Evolutionary conservation across 257 asterid genomes (phyloP), one percentile per base, ranked within the genome.

Genomic region (Oldenlandia corymbosa): DNA sequence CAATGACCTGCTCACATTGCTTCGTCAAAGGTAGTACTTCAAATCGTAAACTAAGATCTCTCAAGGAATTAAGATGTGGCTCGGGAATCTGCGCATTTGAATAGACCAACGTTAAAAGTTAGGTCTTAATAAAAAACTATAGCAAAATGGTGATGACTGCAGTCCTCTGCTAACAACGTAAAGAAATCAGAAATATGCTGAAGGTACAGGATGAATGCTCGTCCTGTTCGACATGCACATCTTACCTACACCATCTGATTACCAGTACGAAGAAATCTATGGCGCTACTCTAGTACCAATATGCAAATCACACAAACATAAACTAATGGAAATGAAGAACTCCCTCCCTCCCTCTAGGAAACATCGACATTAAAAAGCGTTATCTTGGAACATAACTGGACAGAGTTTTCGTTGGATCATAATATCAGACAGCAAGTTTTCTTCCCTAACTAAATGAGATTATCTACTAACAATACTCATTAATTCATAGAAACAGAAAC

Each of bases 1-100:
- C 96, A 68, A 83, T 75, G 68, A 80, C 79, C 73, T 79, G 94
- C 55, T 90, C 95, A 52, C 97, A 93, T 70, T 84, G 96, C 81
- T 77, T 87, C 12, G 75, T 80, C 87, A 93, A 71, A 26, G 84
- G 49, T 62, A 57, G 58, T 56, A 93, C 90, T 77, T 84, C 84
- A 69, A 87, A 87, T 60, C 64, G 82, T 68, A 81, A 77, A 69
- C 99, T 85, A 68, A 93, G 80, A 54, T 76, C 71, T 75, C 76
- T 77, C 65, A 93, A 71, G 51, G 84, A 70, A 80, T 78, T 64
- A 37, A 93, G 81, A 70, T 77, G 81, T 18, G 94, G 73, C 75
- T 85, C 97, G 0, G 85, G 74, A 65, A 93, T 88, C 99, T 93
- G 71, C 71, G 71, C 43, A 56, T 59, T 43, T 42, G 34, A 32